A percentile compares a stretch with the other conserved stretches of the same genome.
phyloP scores from a whole-genome alignment of 2,329 filamentous ascomycete genomes.

The Apiospora sp. region DNA sequence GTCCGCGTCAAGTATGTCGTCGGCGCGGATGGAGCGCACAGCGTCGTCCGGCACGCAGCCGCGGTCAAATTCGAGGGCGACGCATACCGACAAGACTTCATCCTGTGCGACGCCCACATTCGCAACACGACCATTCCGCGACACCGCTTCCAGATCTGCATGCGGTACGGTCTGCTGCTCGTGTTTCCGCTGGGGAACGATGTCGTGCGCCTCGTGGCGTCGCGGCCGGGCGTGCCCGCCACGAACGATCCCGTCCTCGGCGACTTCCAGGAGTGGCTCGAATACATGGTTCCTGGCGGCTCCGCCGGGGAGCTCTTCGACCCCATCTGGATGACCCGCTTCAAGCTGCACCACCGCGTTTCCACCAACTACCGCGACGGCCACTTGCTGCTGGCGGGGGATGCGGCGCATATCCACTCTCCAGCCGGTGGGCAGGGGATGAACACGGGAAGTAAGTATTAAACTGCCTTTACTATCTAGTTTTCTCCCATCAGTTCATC shows the following conservation, averaged over 20 bases:
- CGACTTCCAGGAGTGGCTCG: slow-evolving; percentile 44
- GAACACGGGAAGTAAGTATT: slow-evolving; percentile 54
- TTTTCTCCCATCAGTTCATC: neutral
- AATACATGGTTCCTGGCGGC: slow-evolving; percentile 40
- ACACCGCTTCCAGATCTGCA: slow-evolving; percentile 40
- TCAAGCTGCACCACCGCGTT: slow-evolving; percentile 53
- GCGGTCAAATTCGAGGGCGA: slow-evolving; percentile 51
- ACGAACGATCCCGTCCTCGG: slow-evolving; percentile 35
- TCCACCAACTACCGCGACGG: slow-evolving; percentile 50
- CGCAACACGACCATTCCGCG: slow-evolving; percentile 29
- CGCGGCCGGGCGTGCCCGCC: slow-evolving; percentile 32
- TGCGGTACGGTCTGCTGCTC: slow-evolving; percentile 45
- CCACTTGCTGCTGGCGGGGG: slow-evolving; percentile 62
- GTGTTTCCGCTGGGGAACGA: slow-evolving; percentile 41
- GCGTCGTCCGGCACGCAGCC: slow-evolving; percentile 48
- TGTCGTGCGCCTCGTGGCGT: slow-evolving; percentile 39
- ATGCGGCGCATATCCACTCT: slow-evolving; percentile 64
- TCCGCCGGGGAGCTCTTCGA: slow-evolving; percentile 37
- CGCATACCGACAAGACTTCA: slow-evolving; percentile 54
- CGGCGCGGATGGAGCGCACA: slow-evolving; percentile 55
- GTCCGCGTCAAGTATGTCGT: slow-evolving; percentile 48
- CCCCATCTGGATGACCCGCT: slow-evolving; percentile 52
- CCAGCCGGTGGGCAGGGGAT: slow-evolving; percentile 65
- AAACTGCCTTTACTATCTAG: neutral
- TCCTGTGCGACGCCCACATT: slow-evolving; percentile 52